Conservation (phyloP, 257 asterid species). For the Cruciata laevipes region DNA sequence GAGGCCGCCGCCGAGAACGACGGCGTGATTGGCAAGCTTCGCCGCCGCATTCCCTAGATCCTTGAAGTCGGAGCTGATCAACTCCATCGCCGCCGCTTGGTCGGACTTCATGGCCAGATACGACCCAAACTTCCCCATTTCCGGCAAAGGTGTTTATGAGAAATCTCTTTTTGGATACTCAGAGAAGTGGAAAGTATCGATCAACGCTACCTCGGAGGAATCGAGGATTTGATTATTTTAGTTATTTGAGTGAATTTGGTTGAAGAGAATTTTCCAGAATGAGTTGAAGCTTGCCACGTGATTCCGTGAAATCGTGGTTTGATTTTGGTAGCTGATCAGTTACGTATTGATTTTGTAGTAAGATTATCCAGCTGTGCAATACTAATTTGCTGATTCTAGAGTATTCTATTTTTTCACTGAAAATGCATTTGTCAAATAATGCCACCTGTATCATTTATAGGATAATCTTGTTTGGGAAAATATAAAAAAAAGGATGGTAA, state of each 20-base stretch:
- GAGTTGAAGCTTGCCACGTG: not conserved
- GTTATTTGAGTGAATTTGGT: not conserved
- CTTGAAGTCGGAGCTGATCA: conserved; percentile 57
- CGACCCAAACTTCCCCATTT: conserved; percentile 29
- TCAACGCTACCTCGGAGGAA: not conserved
- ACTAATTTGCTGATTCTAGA: not conserved
- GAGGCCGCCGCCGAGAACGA: conserved; percentile 60
- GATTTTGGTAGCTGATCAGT: not conserved
- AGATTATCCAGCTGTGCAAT: not conserved
- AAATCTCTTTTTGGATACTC: not conserved
- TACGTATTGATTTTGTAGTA: not conserved
- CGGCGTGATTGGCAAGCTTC: conserved; percentile 57
- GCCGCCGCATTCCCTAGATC: conserved; percentile 51
- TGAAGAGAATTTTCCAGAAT: not conserved
- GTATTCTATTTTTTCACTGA: no score
- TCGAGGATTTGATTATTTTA: not conserved
- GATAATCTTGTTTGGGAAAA: no score
- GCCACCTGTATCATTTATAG: no score
- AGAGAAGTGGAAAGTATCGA: not conserved
- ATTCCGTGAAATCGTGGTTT: not conserved
- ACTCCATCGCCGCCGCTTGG: conserved; percentile 33
- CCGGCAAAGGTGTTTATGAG: not conserved
- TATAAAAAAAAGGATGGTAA: no score
- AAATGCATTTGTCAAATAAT: no score
- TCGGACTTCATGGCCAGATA: conserved; percentile 67